phyloP scores from a whole-genome alignment of 2,329 filamentous ascomycete species.

The Fusarium sacchari region DNA sequence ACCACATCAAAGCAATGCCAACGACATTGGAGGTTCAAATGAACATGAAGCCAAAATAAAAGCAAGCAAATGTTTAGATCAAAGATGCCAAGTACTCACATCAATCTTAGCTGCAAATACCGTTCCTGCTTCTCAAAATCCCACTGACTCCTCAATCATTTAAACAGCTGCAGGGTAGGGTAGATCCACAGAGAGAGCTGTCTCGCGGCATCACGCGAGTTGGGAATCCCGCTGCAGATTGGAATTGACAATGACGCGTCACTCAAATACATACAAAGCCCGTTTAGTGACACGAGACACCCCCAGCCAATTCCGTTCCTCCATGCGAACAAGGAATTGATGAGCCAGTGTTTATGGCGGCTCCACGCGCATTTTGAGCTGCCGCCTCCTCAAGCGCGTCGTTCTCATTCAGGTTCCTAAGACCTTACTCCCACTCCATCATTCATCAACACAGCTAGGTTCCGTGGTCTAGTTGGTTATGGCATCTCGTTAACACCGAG shows the following conservation, averaged over 20 bases:
- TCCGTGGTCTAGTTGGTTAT: slow-evolving; percentile 23
- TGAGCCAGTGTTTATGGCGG: neutral
- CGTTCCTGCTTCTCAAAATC: neutral
- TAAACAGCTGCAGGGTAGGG: neutral
- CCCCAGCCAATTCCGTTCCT: neutral
- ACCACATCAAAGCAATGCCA: rapidly evolving
- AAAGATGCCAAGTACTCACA: neutral
- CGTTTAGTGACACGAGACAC: neutral
- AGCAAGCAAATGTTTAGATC: rapidly evolving
- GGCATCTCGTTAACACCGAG: slow-evolving; percentile 24
- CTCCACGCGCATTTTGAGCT: too few species aligned
- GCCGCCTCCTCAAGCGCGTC: neutral
- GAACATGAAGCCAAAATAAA: neutral
- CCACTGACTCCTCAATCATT: neutral
- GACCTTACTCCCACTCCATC: rapidly evolving
- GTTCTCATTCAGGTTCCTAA: rapidly evolving
- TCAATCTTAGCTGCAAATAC: neutral
- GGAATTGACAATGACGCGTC: neutral
- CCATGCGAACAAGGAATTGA: neutral
- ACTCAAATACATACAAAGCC: too few species aligned
- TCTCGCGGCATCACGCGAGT: neutral
- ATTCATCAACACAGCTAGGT: neutral
- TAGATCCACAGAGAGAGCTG: too few species aligned
- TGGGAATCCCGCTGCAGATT: neutral
- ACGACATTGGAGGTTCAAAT: rapidly evolving